Base-by-base conservation (phyloP, 345 rosid genomes). In the Sonneratia alba region DNA sequence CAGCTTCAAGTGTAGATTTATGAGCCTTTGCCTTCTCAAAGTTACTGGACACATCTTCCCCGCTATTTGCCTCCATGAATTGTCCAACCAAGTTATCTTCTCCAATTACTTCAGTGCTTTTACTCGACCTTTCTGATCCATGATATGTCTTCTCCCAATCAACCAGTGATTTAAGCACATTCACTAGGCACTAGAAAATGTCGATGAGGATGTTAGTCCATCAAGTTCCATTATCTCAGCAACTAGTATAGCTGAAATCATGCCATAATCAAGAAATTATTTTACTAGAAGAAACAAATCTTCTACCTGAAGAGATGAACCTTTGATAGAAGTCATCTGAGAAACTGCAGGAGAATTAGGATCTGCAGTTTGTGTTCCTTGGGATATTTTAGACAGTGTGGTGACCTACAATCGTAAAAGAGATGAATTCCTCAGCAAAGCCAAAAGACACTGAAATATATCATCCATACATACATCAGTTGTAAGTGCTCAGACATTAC, bases 11-110 rank as follows among this genome's bases (percentile, higher is more conserved):
- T 68, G 97, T 90, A 79, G 97, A 87, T 77, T 94, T 90, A 83
- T 90, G 97, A 85, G 97, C 99, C 84, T 95, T 95, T 45, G 93
- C 92, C 85, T 87, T 95, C 85, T 92, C 97, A 84, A 92, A 92
- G 77, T 86, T 82, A 84, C 88, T 89, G 75, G 92, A 77, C 75
- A 69, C 77, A 79, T 92, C 99, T 70, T 89, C 92, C 85, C 81
- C 79, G 81, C 73, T 77, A 78, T 83, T 88, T 71, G 70, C 51
- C 81, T 87, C 92, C 64, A 63, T 70, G 72, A 85, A 79, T 80
- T 86, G 88, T 49, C 81, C 57, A 59, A 34, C 76, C 51, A 73
- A 56, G 77, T 72, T 78, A 56, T 85, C 83, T 77, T 80, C 83
- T 70, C 80, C 87, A 45, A 76, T 74, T 71, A 83, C 83, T 59